Evolutionary conservation across 2,329 filamentous ascomycete genomes (phyloP).

Genomic region (Neofusicoccum ribis): DNA sequence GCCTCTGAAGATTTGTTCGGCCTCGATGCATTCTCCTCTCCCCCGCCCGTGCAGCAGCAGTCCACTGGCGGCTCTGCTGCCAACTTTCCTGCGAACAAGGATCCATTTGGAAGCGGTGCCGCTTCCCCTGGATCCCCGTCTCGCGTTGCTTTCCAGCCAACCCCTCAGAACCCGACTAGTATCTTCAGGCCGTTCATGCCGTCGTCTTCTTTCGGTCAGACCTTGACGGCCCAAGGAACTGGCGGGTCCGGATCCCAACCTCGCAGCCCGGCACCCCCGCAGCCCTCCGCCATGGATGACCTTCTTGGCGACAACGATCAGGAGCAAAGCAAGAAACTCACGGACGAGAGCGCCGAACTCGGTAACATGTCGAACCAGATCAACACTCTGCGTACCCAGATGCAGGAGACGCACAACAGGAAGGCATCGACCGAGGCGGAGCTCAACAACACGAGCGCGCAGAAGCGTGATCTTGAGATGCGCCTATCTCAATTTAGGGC

Average conservation of each 20-base stretch:
- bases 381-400: slow-evolving; percentile 84
- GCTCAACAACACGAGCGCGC: slow-evolving; percentile 74
- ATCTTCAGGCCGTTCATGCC: slow-evolving; percentile 90
- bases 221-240: slow-evolving; percentile 73
- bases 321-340: slow-evolving; percentile 84
- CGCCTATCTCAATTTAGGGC: slow-evolving; percentile 81
- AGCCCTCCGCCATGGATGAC: slow-evolving; percentile 68
- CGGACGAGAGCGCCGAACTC: slow-evolving; percentile 85
- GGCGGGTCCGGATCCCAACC: slow-evolving; percentile 56
- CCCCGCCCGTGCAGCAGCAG: slow-evolving; percentile 56
- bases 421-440: slow-evolving; percentile 78
- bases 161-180: slow-evolving; percentile 43
- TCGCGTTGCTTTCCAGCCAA: slow-evolving; percentile 47
- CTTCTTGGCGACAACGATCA: slow-evolving; percentile 88
- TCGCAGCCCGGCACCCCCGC: slow-evolving; percentile 35
- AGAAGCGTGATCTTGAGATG: slow-evolving; percentile 92
- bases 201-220: slow-evolving; percentile 87
- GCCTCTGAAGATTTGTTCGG: slow-evolving; percentile 94
- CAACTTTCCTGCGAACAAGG: slow-evolving; percentile 47
- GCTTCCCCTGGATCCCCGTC: slow-evolving; percentile 54
- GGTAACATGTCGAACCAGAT: slow-evolving; percentile 97
- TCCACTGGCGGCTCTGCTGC: slow-evolving; percentile 71
- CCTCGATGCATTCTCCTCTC: slow-evolving; percentile 69
- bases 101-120: slow-evolving; percentile 62
- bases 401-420: slow-evolving; percentile 88